Evolutionary conservation across 2,329 filamentous ascomycete species (phyloP), one percentile per base, ranked within the genome.

Genomic region (Fusarium sp.): DNA sequence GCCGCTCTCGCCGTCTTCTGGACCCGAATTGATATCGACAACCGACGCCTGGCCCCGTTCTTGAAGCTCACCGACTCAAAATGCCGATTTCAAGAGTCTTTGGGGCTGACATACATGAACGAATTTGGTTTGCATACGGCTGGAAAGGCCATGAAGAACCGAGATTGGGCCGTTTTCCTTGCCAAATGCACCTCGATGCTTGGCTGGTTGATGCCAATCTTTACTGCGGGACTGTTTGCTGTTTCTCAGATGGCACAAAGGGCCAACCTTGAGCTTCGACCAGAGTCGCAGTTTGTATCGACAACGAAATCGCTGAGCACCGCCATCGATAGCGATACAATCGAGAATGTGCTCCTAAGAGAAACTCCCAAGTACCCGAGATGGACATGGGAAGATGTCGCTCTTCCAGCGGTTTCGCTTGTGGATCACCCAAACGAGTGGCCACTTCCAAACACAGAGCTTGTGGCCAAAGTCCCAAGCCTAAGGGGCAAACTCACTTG

Each of bases 141-240:
- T 20, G 70, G 63, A 39, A 79, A 79, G 63, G 65, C 78, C 12
- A 70, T 75, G 50, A 73, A 55, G 30, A 64, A 72, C 22, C 73
- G 73, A 30, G 75, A 78, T 41, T 79, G 78, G 78, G 65, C 70
- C 8, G 78, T 79, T n/a, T 73, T 79, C 41, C 61, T 76, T 28
- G 74, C 72, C n/a, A 79, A 76, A 45, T 67, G 55, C 26, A 73
- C 72, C 30, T 66, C 75, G 8, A 72, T 79, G 35, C 64, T 78
- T n/a, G 78, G 75, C n/a, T 78, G 76, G 76, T 26, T 77, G 50
- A 72, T 76, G 72, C 78, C 78, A 35, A 76, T 79, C 35, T 78
- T 79, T 50, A 75, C 77, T 7, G 76, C 78, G 4, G 78, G 78
- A 24, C 54, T 79, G 14, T 79, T 78, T 53, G 73, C 76, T 22